Evolutionary conservation across 2,329 filamentous ascomycete genomes (phyloP).

Genomic region (Whalleya microplaca): DNA sequence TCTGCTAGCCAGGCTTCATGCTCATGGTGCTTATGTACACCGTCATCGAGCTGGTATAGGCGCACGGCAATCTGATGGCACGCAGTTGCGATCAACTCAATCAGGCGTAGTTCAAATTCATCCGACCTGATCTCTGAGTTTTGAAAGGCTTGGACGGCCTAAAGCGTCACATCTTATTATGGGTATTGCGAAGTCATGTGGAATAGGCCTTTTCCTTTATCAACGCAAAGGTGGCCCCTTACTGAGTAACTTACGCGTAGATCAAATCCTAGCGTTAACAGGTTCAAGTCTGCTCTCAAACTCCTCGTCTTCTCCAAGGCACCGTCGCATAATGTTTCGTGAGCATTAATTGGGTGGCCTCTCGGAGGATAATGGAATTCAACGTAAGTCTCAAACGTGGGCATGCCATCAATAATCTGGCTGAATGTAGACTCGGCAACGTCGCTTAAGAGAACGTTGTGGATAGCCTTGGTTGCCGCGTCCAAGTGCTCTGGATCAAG

Average conservation of each 20-base stretch:
- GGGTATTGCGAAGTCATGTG: neutral
- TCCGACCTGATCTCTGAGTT: slow-evolving; percentile 28
- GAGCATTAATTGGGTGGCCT: slow-evolving; percentile 11
- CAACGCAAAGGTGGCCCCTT: slow-evolving; percentile 22
- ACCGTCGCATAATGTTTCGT: slow-evolving; percentile 25
- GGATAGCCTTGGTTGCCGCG: slow-evolving; percentile 17
- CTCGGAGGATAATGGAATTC: neutral
- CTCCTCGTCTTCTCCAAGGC: slow-evolving; percentile 18
- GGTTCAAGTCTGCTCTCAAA: slow-evolving; percentile 19
- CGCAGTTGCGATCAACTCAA: slow-evolving; percentile 37
- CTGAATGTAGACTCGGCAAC: slow-evolving; percentile 24
- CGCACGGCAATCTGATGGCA: slow-evolving; percentile 36
- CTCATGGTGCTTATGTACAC: slow-evolving; percentile 29
- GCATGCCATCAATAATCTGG: slow-evolving; percentile 33
- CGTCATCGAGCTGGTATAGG: slow-evolving; percentile 27
- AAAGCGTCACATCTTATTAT: neutral
- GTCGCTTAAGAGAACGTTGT: slow-evolving; percentile 11
- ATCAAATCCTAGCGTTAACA: slow-evolving; percentile 7
- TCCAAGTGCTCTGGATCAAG: slow-evolving; percentile 4
- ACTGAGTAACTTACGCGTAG: slow-evolving; percentile 18
- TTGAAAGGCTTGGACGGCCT: slow-evolving; percentile 33
- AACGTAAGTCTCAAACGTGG: slow-evolving; percentile 21
- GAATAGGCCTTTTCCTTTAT: slow-evolving; percentile 1
- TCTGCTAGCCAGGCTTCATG: slow-evolving; percentile 28
- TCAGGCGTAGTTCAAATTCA: slow-evolving; percentile 34